These are phyloP conservation scores for Wickerhamiella parazyma DNA, from an alignment of 805 yeast genomes.

Conservation along the genomic window DNA sequence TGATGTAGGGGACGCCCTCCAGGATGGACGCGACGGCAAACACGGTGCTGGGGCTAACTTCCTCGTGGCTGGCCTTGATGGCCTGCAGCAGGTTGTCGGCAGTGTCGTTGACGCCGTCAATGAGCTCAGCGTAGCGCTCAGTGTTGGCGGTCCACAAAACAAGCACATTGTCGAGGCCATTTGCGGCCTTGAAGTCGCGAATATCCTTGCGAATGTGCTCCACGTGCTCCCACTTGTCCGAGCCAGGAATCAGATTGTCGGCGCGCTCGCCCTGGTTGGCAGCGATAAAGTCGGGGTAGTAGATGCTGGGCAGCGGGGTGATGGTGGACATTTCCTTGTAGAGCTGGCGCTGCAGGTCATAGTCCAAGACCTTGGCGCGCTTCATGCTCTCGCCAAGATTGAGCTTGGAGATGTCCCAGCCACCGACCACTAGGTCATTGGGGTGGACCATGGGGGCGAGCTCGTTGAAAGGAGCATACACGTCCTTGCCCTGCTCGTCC, in stretches of 20 bases:
- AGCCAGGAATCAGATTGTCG: slow-evolving; percentile 61
- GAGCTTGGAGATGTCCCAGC: slow-evolving; percentile 82
- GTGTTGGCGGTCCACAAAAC: slow-evolving; percentile 97
- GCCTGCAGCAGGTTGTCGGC: slow-evolving; percentile 63
- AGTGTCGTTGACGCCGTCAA: slow-evolving; percentile 75
- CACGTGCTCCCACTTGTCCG: slow-evolving; percentile 79
- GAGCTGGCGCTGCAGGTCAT: slow-evolving; percentile 67
- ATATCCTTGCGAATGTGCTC: slow-evolving; percentile 77
- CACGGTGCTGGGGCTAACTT: slow-evolving; percentile 83
- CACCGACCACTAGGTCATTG: slow-evolving; percentile 77
- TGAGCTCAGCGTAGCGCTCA: slow-evolving; percentile 73
- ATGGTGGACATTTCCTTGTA: slow-evolving; percentile 45
- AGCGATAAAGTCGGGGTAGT: slow-evolving; percentile 94
- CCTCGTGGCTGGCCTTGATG: slow-evolving; percentile 65
- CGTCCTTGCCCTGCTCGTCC: slow-evolving; percentile 68
- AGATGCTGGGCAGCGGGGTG: slow-evolving; percentile 69
- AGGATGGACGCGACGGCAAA: slow-evolving; percentile 88
- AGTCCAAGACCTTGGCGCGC: slow-evolving; percentile 78
- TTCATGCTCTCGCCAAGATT: slow-evolving; percentile 66
- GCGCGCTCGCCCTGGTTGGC: slow-evolving; percentile 89
- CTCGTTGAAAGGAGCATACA: slow-evolving; percentile 84
- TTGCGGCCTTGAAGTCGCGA: slow-evolving; percentile 54
- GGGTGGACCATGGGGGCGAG: slow-evolving; percentile 81
- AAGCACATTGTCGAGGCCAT: slow-evolving; percentile 71
- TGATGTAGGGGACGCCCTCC: slow-evolving; percentile 80